These are phyloP conservation scores for Babesia divergens DNA, from an alignment of 169 alveolate genomes.

Conservation along the genomic window DNA sequence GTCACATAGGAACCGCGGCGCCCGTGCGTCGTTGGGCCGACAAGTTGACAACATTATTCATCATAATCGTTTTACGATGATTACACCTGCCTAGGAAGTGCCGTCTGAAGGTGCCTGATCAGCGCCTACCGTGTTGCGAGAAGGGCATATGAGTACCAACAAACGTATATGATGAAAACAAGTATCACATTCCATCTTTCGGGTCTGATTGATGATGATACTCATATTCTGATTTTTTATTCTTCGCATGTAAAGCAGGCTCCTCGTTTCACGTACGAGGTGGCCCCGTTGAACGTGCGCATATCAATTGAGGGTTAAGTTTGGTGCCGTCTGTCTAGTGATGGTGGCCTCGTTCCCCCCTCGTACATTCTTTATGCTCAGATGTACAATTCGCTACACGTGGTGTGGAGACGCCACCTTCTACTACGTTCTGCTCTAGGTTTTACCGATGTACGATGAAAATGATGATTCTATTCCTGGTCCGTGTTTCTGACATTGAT, in stretches of 20 bases:
- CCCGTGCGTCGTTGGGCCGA: conserved; percentile 60
- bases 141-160: conserved; percentile 24
- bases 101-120: conserved; percentile 49
- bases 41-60: conserved; percentile 32
- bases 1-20: conserved; percentile 69
- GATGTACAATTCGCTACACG: not conserved
- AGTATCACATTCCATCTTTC: conserved; percentile 61
- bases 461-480: conserved; percentile 33
- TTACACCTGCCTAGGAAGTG: conserved; percentile 37
- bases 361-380: conserved; percentile 19
- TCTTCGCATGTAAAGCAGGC: conserved; percentile 63
- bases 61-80: conserved; percentile 28
- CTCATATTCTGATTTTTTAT: conserved; percentile 7
- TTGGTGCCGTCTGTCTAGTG: conserved; percentile 33
- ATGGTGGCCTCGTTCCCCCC: conserved; percentile 70
- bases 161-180: conserved; percentile 26
- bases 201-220: conserved; percentile 68
- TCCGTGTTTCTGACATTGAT: conserved; percentile 55
- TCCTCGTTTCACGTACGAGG: conserved; percentile 14
- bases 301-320: conserved; percentile 63
- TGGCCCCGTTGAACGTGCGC: conserved; percentile 67
- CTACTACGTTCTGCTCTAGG: not conserved
- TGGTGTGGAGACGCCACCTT: not conserved
- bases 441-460: not conserved
- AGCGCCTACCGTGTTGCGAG: conserved; percentile 14